These are phyloP conservation scores for Tuber brumale DNA, from an alignment of 495 filamentous ascomycete genomes.

Conservation along the genomic window DNA sequence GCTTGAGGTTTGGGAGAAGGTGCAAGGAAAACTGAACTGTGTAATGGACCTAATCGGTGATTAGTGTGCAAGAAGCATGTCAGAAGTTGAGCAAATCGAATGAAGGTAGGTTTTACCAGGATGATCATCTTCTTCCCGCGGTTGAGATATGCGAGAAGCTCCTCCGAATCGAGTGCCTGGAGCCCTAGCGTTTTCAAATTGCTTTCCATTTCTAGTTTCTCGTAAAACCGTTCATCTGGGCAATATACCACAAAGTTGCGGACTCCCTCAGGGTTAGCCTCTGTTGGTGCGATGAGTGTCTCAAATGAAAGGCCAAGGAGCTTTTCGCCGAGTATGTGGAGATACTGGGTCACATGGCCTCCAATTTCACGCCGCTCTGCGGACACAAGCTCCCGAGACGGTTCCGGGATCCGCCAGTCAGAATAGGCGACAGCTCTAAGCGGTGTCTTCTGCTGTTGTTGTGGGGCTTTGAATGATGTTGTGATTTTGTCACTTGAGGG, in stretches of 20 bases:
- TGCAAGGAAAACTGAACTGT: constrained; percentile 33
- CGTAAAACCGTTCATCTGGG: constrained; percentile 31
- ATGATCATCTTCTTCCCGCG: constrained; percentile 19
- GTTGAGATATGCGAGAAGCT: constrained; percentile 12
- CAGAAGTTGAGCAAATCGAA: background rate
- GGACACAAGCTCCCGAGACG: background rate
- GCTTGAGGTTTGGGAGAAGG: constrained; percentile 32
- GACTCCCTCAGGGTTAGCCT: constrained; percentile 19
- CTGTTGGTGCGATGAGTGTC: constrained; percentile 8
- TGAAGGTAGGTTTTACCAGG: constrained; percentile 17
- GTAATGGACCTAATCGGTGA: constrained; percentile 25
- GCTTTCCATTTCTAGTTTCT: constrained; percentile 34
- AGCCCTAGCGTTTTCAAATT: constrained; percentile 17
- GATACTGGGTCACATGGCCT: constrained; percentile 14
- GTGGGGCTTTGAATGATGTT: constrained; percentile 34
- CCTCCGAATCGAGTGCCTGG: constrained; percentile 20
- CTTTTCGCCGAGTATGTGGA: constrained; percentile 25
- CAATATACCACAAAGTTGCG: constrained; percentile 35
- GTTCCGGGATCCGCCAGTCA: constrained; percentile 23
- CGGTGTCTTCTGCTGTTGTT: constrained; percentile 32
- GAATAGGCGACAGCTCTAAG: constrained; percentile 39
- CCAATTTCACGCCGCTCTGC: constrained; percentile 3
- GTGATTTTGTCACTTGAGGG: constrained; percentile 37
- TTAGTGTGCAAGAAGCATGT: background rate
- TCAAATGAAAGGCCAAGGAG: constrained; percentile 13